Percentiles rank a stretch among this genome's conserved stretches.
These are phyloP conservation scores for Debaryomyces singareniensis DNA, from an alignment of 1,139 yeast genomes.

Conservation along the genomic window DNA sequence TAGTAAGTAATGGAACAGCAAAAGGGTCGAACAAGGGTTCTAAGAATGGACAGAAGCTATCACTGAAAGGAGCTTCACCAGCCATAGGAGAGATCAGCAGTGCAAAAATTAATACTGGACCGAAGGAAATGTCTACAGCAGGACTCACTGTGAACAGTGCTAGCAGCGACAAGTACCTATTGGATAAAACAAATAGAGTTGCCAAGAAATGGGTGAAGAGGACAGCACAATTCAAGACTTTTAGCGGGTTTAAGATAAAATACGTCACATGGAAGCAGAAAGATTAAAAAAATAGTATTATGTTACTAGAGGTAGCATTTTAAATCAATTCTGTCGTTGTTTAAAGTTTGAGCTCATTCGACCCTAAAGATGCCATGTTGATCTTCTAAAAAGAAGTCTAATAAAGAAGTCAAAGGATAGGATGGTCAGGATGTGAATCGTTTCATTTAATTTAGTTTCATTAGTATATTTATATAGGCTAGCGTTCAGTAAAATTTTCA, in stretches of 20 bases:
- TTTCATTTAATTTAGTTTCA: too few relatives aligned
- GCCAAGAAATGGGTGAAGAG: slow-evolving; percentile 47
- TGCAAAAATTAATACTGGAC: slow-evolving; percentile 33
- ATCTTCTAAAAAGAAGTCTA: too few relatives aligned
- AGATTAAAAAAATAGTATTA: slow-evolving; percentile 10
- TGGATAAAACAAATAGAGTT: slow-evolving; percentile 47
- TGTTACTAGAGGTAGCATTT: too few relatives aligned
- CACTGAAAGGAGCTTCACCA: slow-evolving; percentile 18
- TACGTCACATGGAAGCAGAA: slow-evolving; percentile 27
- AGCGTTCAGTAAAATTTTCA: too few relatives aligned
- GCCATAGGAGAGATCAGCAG: slow-evolving; percentile 14
- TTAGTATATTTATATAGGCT: too few relatives aligned
- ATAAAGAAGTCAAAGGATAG: too few relatives aligned
- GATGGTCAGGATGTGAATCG: too few relatives aligned
- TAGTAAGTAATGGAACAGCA: background rate
- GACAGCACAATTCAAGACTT: slow-evolving; percentile 44
- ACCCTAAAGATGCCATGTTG: too few relatives aligned
- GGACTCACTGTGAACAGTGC: slow-evolving; percentile 35
- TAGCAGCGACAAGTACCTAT: slow-evolving; percentile 18
- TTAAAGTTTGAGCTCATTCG: too few relatives aligned
- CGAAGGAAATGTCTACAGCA: slow-evolving; percentile 37
- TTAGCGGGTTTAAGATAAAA: slow-evolving; percentile 51
- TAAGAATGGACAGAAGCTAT: slow-evolving; percentile 3
- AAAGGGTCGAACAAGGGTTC: slow-evolving; percentile 4
- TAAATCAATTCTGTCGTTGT: too few relatives aligned